These are phyloP conservation scores for Parsonsia alboflavescens DNA, from an alignment of 257 asterid species.

Conservation along the genomic window DNA sequence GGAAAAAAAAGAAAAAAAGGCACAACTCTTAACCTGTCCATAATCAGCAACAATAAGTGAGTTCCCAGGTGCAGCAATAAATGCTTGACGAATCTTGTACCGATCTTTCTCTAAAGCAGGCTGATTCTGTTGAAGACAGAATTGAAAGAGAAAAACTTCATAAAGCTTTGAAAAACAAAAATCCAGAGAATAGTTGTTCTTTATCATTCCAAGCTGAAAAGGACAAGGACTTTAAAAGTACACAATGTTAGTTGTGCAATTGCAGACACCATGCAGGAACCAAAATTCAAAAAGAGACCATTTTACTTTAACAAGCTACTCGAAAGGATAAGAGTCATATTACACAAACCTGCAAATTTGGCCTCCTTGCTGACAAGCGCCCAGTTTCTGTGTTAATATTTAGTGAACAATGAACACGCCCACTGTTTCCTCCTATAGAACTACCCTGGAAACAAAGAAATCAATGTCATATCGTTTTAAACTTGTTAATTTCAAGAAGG, in stretches of 20 bases:
- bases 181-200: background rate
- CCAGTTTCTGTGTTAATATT: constrained; percentile 99
- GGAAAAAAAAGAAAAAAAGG: background rate
- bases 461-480: background rate
- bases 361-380: constrained; percentile 94
- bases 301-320: background rate
- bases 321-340: background rate
- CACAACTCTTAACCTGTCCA: constrained; percentile 59
- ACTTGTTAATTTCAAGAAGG: constrained; percentile 1
- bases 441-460: constrained; percentile 51
- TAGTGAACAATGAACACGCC: constrained; percentile 90
- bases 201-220: background rate
- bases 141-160: constrained; percentile 1
- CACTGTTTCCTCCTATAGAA: constrained; percentile 73
- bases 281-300: background rate
- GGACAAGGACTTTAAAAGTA: background rate
- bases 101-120: constrained; percentile 99
- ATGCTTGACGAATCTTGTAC: constrained; percentile 93
- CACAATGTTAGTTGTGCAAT: background rate
- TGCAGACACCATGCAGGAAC: background rate
- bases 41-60: constrained; percentile 92
- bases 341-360: constrained; percentile 85
- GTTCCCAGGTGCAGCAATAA: constrained; percentile 87
- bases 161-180: constrained; percentile 1
- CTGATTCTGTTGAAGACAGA: constrained; percentile 58